Conservation (phyloP, 1,139 yeast species). For the Suhomyces bolitotheri region DNA sequence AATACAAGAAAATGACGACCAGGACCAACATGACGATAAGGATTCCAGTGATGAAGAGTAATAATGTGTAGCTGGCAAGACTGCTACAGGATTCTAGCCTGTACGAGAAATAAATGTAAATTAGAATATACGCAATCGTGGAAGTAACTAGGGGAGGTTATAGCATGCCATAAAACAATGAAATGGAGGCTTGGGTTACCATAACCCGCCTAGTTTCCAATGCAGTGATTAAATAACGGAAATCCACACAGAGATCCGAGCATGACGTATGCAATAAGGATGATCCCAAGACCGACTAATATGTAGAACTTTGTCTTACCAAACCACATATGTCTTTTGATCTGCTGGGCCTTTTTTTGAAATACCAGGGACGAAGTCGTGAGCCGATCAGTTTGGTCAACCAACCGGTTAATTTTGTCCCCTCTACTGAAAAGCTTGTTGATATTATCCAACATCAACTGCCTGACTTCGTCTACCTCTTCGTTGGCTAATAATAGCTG, state of each 20-base stretch:
- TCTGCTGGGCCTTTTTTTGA: constrained; percentile 65
- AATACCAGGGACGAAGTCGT: constrained; percentile 70
- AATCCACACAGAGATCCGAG: constrained; percentile 55
- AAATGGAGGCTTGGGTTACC: too few species aligned
- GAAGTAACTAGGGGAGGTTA: too few species aligned
- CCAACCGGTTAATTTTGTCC: constrained; percentile 71
- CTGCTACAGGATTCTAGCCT: too few species aligned
- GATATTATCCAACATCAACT: constrained; percentile 68
- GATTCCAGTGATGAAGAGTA: constrained; percentile 19
- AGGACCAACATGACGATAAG: constrained; percentile 18
- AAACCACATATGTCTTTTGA: constrained; percentile 71
- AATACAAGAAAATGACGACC: constrained; percentile 22
- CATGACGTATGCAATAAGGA: constrained; percentile 40
- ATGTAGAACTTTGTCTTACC: constrained; percentile 49
- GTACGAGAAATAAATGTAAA: too few species aligned
- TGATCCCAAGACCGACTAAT: constrained; percentile 25
- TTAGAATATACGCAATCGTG: too few species aligned
- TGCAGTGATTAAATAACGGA: constrained; percentile 41
- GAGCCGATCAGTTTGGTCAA: constrained; percentile 77
- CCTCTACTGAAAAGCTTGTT: constrained; percentile 75
- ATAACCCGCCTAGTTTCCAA: constrained; percentile 14
- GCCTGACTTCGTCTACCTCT: constrained; percentile 55
- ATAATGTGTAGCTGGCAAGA: too few species aligned
- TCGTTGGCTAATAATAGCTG: constrained; percentile 45
- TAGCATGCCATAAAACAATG: too few species aligned